Conservation (phyloP, 441 rosid genomes). For the Populus tomentosa region DNA sequence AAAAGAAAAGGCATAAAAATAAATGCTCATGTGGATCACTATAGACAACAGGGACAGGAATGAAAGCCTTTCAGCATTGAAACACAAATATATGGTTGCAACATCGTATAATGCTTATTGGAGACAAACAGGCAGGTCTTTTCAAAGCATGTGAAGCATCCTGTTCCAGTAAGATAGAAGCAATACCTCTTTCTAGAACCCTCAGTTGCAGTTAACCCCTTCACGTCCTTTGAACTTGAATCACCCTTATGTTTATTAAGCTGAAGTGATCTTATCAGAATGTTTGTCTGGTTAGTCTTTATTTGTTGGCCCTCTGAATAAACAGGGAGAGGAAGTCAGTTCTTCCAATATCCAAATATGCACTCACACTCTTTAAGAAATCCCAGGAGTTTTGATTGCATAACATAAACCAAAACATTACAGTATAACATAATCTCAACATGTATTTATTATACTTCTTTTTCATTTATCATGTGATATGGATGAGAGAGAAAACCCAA, state of each 20-base stretch:
- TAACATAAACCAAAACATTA: background rate
- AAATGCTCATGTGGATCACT: background rate
- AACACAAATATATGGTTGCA: background rate
- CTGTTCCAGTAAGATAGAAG: conserved; percentile 8
- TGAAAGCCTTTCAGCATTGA: background rate
- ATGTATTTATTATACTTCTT: too few species aligned
- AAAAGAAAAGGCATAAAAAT: background rate
- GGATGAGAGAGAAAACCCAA: background rate
- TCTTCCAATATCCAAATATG: background rate
- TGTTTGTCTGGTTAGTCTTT: conserved; percentile 89
- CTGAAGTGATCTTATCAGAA: conserved; percentile 83
- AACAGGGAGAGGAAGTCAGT: conserved; percentile 22
- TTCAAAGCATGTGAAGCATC: conserved; percentile 3
- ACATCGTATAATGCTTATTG: background rate
- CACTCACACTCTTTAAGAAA: background rate
- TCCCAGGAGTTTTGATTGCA: background rate
- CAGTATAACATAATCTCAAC: background rate
- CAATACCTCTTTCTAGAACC: conserved; percentile 76
- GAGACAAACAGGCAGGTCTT: background rate
- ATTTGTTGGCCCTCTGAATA: conserved; percentile 68
- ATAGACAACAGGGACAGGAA: background rate
- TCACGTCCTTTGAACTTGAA: conserved; percentile 53
- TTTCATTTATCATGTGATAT: background rate
- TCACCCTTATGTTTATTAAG: conserved; percentile 68
- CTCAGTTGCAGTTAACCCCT: conserved; percentile 49